Evolutionary conservation across 192 early-diverging fungal genomes (phyloP).

Genomic region (Funneliformis mosseae): DNA sequence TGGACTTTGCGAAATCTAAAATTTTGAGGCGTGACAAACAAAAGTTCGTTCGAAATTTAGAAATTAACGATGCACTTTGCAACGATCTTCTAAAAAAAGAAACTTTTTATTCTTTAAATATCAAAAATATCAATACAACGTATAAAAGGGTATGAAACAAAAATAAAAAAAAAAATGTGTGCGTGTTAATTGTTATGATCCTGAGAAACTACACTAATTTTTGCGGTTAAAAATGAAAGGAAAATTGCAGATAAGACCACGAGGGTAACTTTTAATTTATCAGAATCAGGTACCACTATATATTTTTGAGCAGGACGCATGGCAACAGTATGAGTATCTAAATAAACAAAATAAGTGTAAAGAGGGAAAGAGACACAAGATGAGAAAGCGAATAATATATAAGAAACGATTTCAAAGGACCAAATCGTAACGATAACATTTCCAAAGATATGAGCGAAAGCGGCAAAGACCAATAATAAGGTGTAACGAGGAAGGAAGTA

Average conservation of each 20-base stretch:
- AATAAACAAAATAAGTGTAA: conserved; percentile 44
- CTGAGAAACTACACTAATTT: not conserved
- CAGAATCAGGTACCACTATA: conserved; percentile 40
- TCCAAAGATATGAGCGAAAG: conserved; percentile 42
- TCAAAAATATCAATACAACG: no score
- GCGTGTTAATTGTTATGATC: no score
- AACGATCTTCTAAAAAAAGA: no score
- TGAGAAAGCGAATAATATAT: conserved; percentile 38
- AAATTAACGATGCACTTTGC: no score
- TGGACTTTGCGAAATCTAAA: no score
- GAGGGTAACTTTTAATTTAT: conserved; percentile 33
- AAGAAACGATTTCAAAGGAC: conserved; percentile 22
- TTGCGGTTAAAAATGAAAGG: conserved; percentile 35
- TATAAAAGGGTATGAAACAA: no score
- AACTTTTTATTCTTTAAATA: no score
- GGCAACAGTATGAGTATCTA: conserved; percentile 38
- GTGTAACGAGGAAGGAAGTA: conserved; percentile 37
- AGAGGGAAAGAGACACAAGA: conserved; percentile 39
- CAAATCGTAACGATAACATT: conserved; percentile 45
- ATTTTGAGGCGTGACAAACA: no score
- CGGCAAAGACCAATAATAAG: conserved; percentile 37
- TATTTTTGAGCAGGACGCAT: conserved; percentile 35
- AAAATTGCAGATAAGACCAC: conserved; percentile 18
- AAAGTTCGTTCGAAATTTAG: no score
- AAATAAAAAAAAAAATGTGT: no score